These are phyloP conservation scores for Epichloe glyceriae DNA, from an alignment of 2,329 filamentous ascomycete genomes.

Conservation along the genomic window DNA sequence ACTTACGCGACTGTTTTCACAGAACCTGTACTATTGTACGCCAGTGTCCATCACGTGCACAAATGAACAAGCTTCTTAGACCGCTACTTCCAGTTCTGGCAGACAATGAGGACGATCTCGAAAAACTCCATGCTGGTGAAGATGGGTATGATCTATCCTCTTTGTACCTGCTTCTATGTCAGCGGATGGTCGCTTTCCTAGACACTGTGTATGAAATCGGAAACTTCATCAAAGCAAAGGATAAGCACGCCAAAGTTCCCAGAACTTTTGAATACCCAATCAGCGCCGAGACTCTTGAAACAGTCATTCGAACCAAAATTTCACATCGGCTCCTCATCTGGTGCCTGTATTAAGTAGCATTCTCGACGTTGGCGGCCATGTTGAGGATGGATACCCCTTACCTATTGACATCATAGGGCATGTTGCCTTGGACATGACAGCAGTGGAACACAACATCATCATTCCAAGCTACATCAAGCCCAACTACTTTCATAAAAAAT, in stretches of 20 bases:
- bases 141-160: conserved; percentile 11
- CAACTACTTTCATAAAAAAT: conserved; percentile 11
- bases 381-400: conserved; percentile 3
- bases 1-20: conserved; percentile 12
- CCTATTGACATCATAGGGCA: conserved; percentile 14
- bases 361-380: conserved; percentile 7
- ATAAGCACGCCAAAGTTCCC: conserved; percentile 13
- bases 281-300: conserved; percentile 5
- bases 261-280: conserved; percentile 12
- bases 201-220: conserved; percentile 16
- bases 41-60: conserved; percentile 8
- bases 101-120: conserved; percentile 11
- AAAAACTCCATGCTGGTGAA: conserved; percentile 6
- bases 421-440: conserved; percentile 18
- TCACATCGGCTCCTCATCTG: conserved; percentile 16
- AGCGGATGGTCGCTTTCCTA: conserved; percentile 10
- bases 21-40: conserved; percentile 11
- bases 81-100: conserved; percentile 12
- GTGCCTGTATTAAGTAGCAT: conserved; percentile 14
- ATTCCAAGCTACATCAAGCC: conserved; percentile 18
- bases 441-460: conserved; percentile 14
- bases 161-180: conserved; percentile 11
- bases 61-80: conserved; percentile 14
- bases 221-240: conserved; percentile 15
- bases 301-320: conserved; percentile 12